Evolutionary conservation across 305 asterid genomes (phyloP), one percentile per base, ranked within the genome.

Genomic region (Ilex paraguariensis): DNA sequence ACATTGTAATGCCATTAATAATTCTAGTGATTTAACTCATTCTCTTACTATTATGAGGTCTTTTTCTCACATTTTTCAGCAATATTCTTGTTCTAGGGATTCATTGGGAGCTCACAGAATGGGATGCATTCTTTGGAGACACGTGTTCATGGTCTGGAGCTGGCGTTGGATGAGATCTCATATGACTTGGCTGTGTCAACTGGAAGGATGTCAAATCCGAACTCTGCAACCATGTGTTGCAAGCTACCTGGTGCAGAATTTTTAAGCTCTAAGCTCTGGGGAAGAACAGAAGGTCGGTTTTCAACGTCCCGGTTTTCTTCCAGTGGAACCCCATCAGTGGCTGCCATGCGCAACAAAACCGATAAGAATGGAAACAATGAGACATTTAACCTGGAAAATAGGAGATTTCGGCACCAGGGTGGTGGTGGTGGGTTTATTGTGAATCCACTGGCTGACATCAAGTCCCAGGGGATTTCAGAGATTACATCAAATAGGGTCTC

Each of bases 141-240:
- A 31, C 94, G 96, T 53, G 99, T 93, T 49, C 95, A 74, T 59
- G 97, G 99, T 72, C 85, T 93, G 15, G 99, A 93, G 74, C 73
- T 90, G 65, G 88, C 95, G 45, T 44, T 93, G 78, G 99, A 93
- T 66, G 97, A 86, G 65, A 93, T 93, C 72, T 93, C 99, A 45
- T 79, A 69, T 28, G 99, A 93, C 78, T 77, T 93, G 69, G 95
- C 97, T 28, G 75, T 81, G 77, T 80, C 97, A 39, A 81, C 84
- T 6, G 87, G 95, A 71, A 82, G 82, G 74, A 67, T 87, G 84
- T 80, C 96, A 17, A 81, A 62, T 55, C 73, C 68, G 50, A 71
- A 79, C 62, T 73, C 82, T 42, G 67, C 79, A 21, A 50, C 75
- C 59, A 61, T 66, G 62, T 92, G 98, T 83, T 90, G 91, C 85